phyloP scores from a whole-genome alignment of 805 yeast species.

The Komagataella kurtzmanii region DNA sequence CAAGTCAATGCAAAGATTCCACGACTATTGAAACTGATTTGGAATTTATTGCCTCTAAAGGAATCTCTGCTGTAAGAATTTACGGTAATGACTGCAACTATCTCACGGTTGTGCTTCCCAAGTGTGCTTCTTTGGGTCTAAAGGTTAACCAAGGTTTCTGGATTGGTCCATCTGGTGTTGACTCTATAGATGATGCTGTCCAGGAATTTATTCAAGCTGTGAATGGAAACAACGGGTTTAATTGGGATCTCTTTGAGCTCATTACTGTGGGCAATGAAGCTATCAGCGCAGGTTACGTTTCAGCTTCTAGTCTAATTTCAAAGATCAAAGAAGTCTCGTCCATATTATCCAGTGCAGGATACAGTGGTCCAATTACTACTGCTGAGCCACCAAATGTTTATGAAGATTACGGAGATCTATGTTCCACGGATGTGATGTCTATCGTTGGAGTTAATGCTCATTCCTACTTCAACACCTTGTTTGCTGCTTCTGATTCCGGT shows the following conservation, averaged over 20 bases:
- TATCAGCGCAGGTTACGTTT: conserved; percentile 43
- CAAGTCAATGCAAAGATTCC: conserved; percentile 52
- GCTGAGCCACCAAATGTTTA: conserved; percentile 83
- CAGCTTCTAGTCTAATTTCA: conserved; percentile 45
- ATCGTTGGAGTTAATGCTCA: conserved; percentile 81
- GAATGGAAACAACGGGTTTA: conserved; percentile 20
- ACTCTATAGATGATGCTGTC: conserved; percentile 54
- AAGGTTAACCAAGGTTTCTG: conserved; percentile 81
- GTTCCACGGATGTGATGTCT: conserved; percentile 60
- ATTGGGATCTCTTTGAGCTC: conserved; percentile 66
- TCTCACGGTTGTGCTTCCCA: conserved; percentile 50
- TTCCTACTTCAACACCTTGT: conserved; percentile 60
- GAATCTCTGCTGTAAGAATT: conserved; percentile 55
- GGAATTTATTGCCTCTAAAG: conserved; percentile 38
- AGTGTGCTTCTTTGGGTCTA: conserved; percentile 44
- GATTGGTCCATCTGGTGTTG: conserved; percentile 52
- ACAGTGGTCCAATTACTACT: conserved; percentile 63
- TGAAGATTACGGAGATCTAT: conserved; percentile 49
- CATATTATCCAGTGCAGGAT: conserved; percentile 54
- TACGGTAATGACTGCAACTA: conserved; percentile 85
- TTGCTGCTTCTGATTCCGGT: conserved; percentile 61
- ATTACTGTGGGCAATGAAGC: conserved; percentile 89
- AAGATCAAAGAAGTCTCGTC: conserved; percentile 56
- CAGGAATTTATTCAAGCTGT: conserved; percentile 34
- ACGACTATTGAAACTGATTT: conserved; percentile 46